Conservation (phyloP, 352 stramenopile genomes). For the Pythium monospermum region DNA sequence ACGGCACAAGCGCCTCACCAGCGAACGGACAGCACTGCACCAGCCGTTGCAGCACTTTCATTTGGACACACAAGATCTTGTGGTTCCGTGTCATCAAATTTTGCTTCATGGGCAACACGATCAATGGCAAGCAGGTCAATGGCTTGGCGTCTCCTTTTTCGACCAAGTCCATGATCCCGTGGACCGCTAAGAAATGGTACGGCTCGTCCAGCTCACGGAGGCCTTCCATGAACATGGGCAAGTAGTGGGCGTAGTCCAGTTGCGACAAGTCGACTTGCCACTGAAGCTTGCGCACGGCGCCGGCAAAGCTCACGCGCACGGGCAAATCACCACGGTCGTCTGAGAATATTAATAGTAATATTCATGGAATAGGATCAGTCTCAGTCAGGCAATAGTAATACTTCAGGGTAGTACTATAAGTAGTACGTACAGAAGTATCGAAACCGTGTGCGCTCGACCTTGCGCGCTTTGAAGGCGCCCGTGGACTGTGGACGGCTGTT, state of each 20-base stretch:
- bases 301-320: conserved; percentile 68
- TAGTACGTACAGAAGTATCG: conserved; percentile 80
- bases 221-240: conserved; percentile 92
- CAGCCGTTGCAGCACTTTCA: conserved; percentile 75
- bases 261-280: conserved; percentile 60
- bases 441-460: conserved; percentile 71
- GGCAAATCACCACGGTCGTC: conserved; percentile 71
- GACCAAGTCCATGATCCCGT: conserved; percentile 79
- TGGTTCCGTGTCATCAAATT: conserved; percentile 82
- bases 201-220: conserved; percentile 83
- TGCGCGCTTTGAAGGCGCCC: conserved; percentile 53
- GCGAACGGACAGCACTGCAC: conserved; percentile 66
- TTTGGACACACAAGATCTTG: conserved; percentile 66
- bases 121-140: conserved; percentile 43
- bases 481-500: conserved; percentile 36
- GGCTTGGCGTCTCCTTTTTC: conserved; percentile 64
- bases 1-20: conserved; percentile 87
- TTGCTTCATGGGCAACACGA: conserved; percentile 76
- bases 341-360: conserved; percentile 13
- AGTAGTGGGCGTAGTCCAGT: conserved; percentile 83
- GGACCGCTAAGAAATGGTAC: conserved; percentile 79
- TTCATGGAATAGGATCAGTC: not conserved
- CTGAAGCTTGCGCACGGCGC: conserved; percentile 67
- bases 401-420: no score
- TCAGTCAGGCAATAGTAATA: not conserved